phyloP scores from a whole-genome alignment of 2,329 filamentous ascomycete genomes.

The Trichoderma pleuroti region DNA sequence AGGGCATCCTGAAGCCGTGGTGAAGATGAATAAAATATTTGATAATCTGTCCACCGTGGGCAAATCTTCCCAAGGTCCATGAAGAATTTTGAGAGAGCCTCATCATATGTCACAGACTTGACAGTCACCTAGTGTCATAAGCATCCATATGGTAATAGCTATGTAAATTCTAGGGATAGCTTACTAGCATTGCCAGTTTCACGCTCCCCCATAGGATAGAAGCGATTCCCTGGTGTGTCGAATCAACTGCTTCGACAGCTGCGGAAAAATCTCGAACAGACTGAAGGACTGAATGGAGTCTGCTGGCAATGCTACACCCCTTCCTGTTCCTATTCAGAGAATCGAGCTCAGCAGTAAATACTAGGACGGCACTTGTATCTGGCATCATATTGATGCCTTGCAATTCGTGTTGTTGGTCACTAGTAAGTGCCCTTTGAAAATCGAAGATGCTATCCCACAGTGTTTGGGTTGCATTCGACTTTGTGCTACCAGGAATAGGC shows the following conservation, averaged over 20 bases:
- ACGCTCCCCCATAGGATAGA: slow-evolving; percentile 44
- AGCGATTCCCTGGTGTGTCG: slow-evolving; percentile 36
- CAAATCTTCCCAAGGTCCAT: slow-evolving; percentile 33
- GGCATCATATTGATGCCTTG: slow-evolving; percentile 15
- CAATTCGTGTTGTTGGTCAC: slow-evolving; percentile 17
- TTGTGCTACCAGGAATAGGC: not conserved
- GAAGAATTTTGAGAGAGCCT: slow-evolving; percentile 36
- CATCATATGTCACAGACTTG: slow-evolving; percentile 39
- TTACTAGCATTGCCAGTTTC: slow-evolving; percentile 38
- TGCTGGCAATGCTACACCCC: slow-evolving; percentile 29
- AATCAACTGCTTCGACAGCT: slow-evolving; percentile 37
- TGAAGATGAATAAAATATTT: slow-evolving; percentile 35
- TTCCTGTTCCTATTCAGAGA: slow-evolving; percentile 22
- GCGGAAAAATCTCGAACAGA: slow-evolving; percentile 37
- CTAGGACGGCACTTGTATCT: slow-evolving; percentile 31
- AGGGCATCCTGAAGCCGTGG: slow-evolving; percentile 33
- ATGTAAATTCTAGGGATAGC: no score
- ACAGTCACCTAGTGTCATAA: slow-evolving; percentile 26
- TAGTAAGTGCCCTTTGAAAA: not conserved
- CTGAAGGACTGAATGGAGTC: slow-evolving; percentile 32
- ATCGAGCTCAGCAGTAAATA: slow-evolving; percentile 36
- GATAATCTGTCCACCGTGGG: slow-evolving; percentile 38
- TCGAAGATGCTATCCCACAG: not conserved
- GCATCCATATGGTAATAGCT: no score
- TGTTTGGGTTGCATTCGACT: not conserved